phyloP scores from a whole-genome alignment of 768 basidiomycete genomes.

The Ramaria rubella region DNA sequence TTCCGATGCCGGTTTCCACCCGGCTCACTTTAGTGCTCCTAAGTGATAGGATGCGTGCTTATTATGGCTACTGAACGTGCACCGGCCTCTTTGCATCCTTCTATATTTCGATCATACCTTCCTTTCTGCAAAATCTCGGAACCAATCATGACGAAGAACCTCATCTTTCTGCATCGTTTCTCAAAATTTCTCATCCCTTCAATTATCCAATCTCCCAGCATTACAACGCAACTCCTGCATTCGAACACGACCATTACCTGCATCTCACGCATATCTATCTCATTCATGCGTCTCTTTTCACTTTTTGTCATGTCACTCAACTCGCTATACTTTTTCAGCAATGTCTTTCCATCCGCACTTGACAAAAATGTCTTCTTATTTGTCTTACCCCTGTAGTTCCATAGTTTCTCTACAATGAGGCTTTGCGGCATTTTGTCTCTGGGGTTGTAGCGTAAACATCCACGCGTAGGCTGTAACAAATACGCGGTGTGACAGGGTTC shows the following conservation, averaged over 20 bases:
- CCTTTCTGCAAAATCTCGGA: conserved; percentile 1
- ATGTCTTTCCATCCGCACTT: neutral
- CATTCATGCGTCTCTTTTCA: neutral
- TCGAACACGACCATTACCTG: conserved; percentile 3
- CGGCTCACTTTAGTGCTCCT: too few species aligned
- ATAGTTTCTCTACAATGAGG: neutral
- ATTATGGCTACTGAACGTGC: conserved; percentile 48
- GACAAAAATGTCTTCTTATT: neutral
- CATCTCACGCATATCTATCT: conserved; percentile 5
- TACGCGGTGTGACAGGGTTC: too few species aligned
- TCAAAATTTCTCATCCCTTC: neutral
- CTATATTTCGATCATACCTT: neutral
- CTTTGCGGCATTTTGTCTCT: too few species aligned
- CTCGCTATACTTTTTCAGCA: neutral
- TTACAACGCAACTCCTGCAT: conserved; percentile 4
- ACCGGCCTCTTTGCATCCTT: conserved; percentile 5
- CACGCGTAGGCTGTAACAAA: too few species aligned
- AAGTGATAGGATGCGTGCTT: conserved; percentile 62
- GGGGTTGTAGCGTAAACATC: too few species aligned
- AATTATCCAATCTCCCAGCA: neutral
- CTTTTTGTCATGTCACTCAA: neutral
- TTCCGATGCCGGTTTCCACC: conserved; percentile 5
- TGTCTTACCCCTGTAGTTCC: neutral
- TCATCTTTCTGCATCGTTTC: neutral
- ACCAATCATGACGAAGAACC: neutral